Conservation (phyloP, 2,329 filamentous ascomycete genomes). For the Lasiodiplodia sp. region DNA sequence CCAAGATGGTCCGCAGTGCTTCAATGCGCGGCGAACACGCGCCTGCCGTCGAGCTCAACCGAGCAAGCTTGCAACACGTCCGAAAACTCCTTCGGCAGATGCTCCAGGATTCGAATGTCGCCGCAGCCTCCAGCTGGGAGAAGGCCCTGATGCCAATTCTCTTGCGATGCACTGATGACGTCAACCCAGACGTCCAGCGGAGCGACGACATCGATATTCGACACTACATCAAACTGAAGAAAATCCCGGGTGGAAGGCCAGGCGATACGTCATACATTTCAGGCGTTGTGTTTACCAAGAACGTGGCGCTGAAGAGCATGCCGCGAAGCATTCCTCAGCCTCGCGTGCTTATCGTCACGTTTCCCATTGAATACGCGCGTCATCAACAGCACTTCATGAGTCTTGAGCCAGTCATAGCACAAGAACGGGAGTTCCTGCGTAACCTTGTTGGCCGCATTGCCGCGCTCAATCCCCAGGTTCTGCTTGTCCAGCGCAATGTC, state of each 20-base stretch:
- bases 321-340: slow-evolving; percentile 82
- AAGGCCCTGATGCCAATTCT: slow-evolving; percentile 89
- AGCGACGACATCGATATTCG: slow-evolving; percentile 97
- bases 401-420: slow-evolving; percentile 92
- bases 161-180: slow-evolving; percentile 89
- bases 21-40: slow-evolving; percentile 79
- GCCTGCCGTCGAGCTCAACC: slow-evolving; percentile 83
- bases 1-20: slow-evolving; percentile 71
- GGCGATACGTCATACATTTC: slow-evolving; percentile 96
- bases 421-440: slow-evolving; percentile 91
- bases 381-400: slow-evolving; percentile 98
- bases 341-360: slow-evolving; percentile 89
- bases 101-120: slow-evolving; percentile 76
- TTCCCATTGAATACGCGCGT: slow-evolving; percentile 93
- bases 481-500: slow-evolving; percentile 92
- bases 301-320: slow-evolving; percentile 96
- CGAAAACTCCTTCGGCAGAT: slow-evolving; percentile 84
- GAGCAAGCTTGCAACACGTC: slow-evolving; percentile 87
- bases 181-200: slow-evolving; percentile 87
- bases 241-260: slow-evolving; percentile 88
- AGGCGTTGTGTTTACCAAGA: slow-evolving; percentile 96
- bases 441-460: slow-evolving; percentile 93
- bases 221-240: slow-evolving; percentile 97
- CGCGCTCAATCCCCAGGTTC: slow-evolving; percentile 80
- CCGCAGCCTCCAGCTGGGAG: slow-evolving; percentile 81